A percentile compares a stretch with the other conserved stretches of the same genome.
phyloP scores from a whole-genome alignment of 441 rosid genomes.

The Erodium moschatum region DNA sequence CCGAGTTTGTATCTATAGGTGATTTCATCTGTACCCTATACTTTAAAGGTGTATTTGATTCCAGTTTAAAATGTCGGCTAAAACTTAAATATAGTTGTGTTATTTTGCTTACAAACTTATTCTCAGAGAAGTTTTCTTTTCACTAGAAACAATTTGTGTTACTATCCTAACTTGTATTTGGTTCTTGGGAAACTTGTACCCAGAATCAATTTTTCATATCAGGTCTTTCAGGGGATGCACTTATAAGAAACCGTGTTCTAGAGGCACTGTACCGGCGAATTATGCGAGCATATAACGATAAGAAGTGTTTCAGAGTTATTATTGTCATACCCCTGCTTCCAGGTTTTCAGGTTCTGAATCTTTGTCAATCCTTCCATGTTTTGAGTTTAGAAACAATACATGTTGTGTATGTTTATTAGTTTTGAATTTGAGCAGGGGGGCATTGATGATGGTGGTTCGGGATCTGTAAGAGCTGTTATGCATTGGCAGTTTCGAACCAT shows the following conservation, averaged over 20 bases:
- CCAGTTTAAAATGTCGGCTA: not conserved
- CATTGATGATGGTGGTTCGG: constrained; percentile 94
- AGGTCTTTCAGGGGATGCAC: constrained; percentile 92
- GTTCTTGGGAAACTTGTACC: constrained; percentile 39
- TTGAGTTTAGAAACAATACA: constrained; percentile 7
- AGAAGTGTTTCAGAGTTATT: constrained; percentile 78
- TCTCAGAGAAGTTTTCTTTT: too few species aligned
- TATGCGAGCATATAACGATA: constrained; percentile 70
- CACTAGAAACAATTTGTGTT: constrained; percentile 1
- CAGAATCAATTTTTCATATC: constrained; percentile 99
- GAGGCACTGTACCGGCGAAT: constrained; percentile 82
- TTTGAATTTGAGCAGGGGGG: constrained; percentile 62
- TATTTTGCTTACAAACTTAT: too few species aligned
- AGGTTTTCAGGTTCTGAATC: constrained; percentile 73
- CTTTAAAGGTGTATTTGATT: not conserved
- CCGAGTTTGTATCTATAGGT: too few species aligned
- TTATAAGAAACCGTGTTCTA: constrained; percentile 68
- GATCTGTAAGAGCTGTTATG: constrained; percentile 98
- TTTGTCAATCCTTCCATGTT: constrained; percentile 15
- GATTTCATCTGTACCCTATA: not conserved
- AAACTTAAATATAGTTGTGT: not conserved
- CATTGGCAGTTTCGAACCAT: constrained; percentile 99
- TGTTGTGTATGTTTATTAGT: too few species aligned
- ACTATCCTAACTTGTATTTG: constrained; percentile 35
- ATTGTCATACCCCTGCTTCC: constrained; percentile 93